phyloP scores from a whole-genome alignment of 148 eudicot genomes.

The Nyssa sinensis region DNA sequence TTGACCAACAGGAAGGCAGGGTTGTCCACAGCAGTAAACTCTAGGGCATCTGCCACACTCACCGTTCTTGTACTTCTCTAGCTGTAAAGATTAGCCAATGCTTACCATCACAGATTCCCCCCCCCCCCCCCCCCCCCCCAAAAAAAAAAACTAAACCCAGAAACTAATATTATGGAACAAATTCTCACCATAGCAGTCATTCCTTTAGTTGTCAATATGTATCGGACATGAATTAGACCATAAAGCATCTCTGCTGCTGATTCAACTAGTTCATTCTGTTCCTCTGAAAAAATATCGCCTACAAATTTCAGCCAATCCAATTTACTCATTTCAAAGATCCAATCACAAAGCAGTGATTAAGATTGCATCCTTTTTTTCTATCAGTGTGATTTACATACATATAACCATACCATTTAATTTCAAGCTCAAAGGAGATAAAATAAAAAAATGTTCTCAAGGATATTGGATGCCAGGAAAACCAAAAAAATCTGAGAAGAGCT shows the following conservation, averaged over 20 bases:
- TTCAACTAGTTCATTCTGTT: constrained; percentile 80
- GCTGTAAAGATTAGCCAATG: constrained; percentile 32
- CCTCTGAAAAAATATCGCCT: constrained; percentile 85
- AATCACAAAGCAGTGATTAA: background rate
- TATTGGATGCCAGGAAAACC: background rate
- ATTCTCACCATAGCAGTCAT: constrained; percentile 69
- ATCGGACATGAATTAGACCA: constrained; percentile 76
- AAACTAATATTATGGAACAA: background rate
- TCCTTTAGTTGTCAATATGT: constrained; percentile 78
- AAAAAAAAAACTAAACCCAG: background rate
- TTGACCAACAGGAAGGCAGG: constrained; percentile 80
- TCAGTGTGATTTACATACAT: no score
- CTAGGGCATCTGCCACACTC: constrained; percentile 80
- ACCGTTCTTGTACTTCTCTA: constrained; percentile 67
- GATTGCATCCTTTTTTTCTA: no score
- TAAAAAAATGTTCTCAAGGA: background rate
- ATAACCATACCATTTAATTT: background rate
- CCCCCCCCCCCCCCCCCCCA: no score
- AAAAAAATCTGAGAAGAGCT: background rate
- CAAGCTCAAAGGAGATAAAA: constrained; percentile 4
- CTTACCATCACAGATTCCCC: constrained; percentile 17
- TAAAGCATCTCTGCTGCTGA: constrained; percentile 85
- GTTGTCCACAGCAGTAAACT: constrained; percentile 74
- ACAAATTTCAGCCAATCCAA: constrained; percentile 13
- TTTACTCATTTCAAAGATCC: constrained; percentile 8